Conservation (phyloP, 2,329 filamentous ascomycete genomes). For the Chaetomiaceae sp. region DNA sequence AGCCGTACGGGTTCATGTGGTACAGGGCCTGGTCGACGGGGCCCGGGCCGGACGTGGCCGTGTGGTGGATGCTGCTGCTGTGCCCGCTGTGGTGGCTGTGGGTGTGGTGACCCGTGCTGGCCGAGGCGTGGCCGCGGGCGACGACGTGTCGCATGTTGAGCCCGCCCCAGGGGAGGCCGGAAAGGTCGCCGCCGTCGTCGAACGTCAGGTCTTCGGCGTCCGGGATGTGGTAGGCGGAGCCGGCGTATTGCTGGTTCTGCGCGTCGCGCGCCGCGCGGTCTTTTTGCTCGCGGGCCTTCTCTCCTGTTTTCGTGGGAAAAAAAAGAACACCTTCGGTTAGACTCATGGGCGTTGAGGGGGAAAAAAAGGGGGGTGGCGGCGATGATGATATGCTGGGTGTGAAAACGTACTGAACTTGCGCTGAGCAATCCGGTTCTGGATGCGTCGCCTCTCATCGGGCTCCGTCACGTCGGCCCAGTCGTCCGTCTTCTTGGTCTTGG, state of each 20-base stretch:
- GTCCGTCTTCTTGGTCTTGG: constrained; percentile 45
- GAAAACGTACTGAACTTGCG: constrained; percentile 65
- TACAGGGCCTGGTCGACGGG: constrained; percentile 13
- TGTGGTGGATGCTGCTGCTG: constrained; percentile 4
- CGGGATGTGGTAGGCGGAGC: constrained; percentile 59
- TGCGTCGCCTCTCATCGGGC: constrained; percentile 65
- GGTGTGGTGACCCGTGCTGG: constrained; percentile 15
- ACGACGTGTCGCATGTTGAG: constrained; percentile 57
- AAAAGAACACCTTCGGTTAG: constrained; percentile 1
- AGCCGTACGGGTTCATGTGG: constrained; percentile 18
- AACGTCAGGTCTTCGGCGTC: constrained; percentile 51
- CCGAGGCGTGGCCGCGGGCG: constrained; percentile 42
- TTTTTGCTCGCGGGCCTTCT: constrained; percentile 64
- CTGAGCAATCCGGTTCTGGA: constrained; percentile 73
- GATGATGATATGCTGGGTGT: background rate
- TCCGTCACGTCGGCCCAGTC: constrained; percentile 69
- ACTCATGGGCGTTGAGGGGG: background rate
- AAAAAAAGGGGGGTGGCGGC: background rate
- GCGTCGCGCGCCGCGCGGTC: constrained; percentile 61
- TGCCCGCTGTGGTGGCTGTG: constrained; percentile 17
- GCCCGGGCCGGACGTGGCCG: background rate
- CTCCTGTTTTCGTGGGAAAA: constrained; percentile 46
- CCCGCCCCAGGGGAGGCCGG: constrained; percentile 69
- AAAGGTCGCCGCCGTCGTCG: constrained; percentile 45
- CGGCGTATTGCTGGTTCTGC: constrained; percentile 60